Evolutionary conservation across 2,329 filamentous ascomycete species (phyloP), one percentile per base, ranked within the genome.

Genomic region (Colletotrichum chrysophilum): DNA sequence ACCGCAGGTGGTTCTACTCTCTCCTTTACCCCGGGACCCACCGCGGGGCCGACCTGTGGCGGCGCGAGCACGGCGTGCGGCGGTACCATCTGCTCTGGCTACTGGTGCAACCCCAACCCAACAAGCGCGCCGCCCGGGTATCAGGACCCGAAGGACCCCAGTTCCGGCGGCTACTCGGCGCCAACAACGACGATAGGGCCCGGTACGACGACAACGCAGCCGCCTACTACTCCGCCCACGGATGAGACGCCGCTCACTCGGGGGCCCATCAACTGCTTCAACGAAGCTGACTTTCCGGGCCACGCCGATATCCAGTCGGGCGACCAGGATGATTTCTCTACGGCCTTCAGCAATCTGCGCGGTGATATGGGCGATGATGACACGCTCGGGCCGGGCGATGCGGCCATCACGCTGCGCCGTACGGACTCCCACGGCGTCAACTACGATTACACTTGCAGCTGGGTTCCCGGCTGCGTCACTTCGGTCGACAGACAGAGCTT

Each of bases 131-230:
- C 78, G 8, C 76, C 78, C 13, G 77, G 55, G 1, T 75, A 74
- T 61, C 77, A 76, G 4, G 79, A 80, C 70, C 78, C 79, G 58
- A 77, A 79, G 60, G 78, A 79, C 65, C 78, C 79, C 9, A 75
- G 69, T 52, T 28, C 26, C 8, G 58, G 58, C 10, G 30, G 28
- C 58, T 30, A 13, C 24, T 60, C 56, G 16, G 58, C 30, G 48
- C 48, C 48, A 0, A 55, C 48, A 24, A 55, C 48, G 21, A 21
- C 48, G 10, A 55, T 55, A n/a, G 48, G 48, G n/a, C 48, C 48
- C n/a, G 18, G n/a, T 6, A 24, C 48, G 48, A 24, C 48, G 48
- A 24, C 48, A 12, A 55, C 48, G 48, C 48, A 38, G 1, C 36
- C 48, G 48, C 48, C 48, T 55, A 24, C n/a, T 4, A 24, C 10